Base-by-base conservation (phyloP, 257 asterid species). In the Fraxinus cuspidata region DNA sequence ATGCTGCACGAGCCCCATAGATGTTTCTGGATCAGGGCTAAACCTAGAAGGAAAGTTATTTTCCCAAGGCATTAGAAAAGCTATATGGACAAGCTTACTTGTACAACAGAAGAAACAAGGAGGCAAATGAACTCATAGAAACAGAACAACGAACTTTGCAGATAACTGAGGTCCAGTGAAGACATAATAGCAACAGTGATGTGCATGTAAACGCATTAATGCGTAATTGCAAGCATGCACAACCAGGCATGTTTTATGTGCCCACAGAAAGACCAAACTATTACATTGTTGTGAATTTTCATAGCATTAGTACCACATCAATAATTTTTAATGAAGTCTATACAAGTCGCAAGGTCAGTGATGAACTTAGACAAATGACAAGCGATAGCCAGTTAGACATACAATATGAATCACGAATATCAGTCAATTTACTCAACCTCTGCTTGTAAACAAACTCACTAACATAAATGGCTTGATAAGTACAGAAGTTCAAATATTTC, bases 1-100 rank as follows among this genome's bases (percentile, higher is more conserved):
- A 81, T 93, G 99, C 89, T 95, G 99, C 80, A 95, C 99, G 42
- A 95, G 85, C 77, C 99, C 99, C 94, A 95, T 90, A 60, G 91
- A 95, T 80, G 99, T 95, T 83, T 93, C 98, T 56, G 90, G 92
- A 88, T 93, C 98, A 81, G 88, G 83, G 82, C 99, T 95, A 80
- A 91, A 93, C 90, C 99, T 95, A 89, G 79, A 85, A 64, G 70
- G 38, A 77, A 72, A 64, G 67, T 70, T 35, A 60, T 60, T 71
- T 49, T 63, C 40, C 58, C 70, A 73, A 51, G 49, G 75, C 42
- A 74, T 81, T 64, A 80, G 81, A 77, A 85, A 80, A 25, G 25
- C n/a, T 27, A 71, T 19, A 71, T 27, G 65, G 28, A 64, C 66
- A 82, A 69, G 65, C 47, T 34, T 81, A 70, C 38, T 51, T 31